These are phyloP conservation scores for Albizia julibrissin DNA, from an alignment of 306 rosid species.

Conservation along the genomic window DNA sequence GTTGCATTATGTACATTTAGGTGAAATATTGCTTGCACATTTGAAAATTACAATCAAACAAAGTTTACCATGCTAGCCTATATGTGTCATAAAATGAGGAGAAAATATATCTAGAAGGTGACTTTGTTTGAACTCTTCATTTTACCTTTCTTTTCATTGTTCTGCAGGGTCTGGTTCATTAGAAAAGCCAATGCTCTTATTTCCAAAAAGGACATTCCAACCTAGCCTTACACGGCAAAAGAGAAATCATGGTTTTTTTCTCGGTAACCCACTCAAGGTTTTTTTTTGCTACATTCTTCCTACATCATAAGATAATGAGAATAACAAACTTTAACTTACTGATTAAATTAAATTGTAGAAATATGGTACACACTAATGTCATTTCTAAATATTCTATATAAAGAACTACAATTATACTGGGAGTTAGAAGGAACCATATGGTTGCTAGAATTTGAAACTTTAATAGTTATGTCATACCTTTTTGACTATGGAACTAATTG, in stretches of 20 bases:
- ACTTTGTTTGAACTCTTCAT: background rate
- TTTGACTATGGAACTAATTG: background rate
- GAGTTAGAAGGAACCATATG: conserved; percentile 15
- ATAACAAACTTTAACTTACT: background rate
- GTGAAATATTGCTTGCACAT: background rate
- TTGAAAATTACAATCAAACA: background rate
- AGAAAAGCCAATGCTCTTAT: conserved; percentile 72
- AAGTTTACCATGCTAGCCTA: background rate
- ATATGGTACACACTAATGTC: conserved; percentile 5
- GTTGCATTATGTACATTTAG: background rate
- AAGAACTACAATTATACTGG: conserved; percentile 3
- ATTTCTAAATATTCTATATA: background rate
- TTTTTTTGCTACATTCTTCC: conserved; percentile 19
- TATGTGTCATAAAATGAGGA: background rate
- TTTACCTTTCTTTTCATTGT: background rate
- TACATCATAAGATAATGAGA: background rate
- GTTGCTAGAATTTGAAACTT: background rate
- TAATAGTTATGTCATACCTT: conserved; percentile 1
- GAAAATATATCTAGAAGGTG: conserved; percentile 19
- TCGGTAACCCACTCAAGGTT: conserved; percentile 50
- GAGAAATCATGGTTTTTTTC: conserved; percentile 92
- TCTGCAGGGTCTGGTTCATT: conserved; percentile 53
- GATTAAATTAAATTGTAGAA: background rate
- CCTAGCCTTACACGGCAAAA: conserved; percentile 78
- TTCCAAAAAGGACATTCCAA: conserved; percentile 88